Evolutionary conservation across 495 filamentous ascomycete genomes (phyloP).

Genomic region (Apiosordaria backusii): DNA sequence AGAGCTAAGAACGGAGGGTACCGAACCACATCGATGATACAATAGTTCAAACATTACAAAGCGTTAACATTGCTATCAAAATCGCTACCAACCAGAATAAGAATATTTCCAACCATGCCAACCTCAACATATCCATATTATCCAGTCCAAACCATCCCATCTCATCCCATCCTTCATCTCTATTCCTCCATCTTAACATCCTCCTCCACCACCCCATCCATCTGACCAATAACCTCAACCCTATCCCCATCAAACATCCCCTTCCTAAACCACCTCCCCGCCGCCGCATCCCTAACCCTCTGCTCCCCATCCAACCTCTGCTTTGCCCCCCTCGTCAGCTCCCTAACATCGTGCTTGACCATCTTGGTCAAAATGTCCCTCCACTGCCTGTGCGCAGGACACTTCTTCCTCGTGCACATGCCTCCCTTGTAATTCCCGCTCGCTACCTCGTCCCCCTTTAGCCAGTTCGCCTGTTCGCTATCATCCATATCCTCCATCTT

Average conservation of each 20-base stretch:
- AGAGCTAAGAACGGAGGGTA: too few species aligned
- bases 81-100: not conserved
- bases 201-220: constrained; percentile 14
- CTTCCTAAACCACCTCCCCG: constrained; percentile 30
- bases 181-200: not conserved
- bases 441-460: constrained; percentile 23
- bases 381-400: constrained; percentile 47
- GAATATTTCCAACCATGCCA: not conserved
- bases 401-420: constrained; percentile 49
- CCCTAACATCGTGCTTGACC: constrained; percentile 42
- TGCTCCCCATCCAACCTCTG: constrained; percentile 42
- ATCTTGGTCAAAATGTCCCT: constrained; percentile 39
- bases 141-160: too few species aligned
- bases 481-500: constrained; percentile 27
- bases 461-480: not conserved
- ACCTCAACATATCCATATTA: not conserved
- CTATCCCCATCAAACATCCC: constrained; percentile 5
- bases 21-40: too few species aligned
- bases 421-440: constrained; percentile 24
- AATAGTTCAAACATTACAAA: not conserved
- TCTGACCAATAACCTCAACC: constrained; percentile 28
- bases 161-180: too few species aligned
- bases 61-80: not conserved
- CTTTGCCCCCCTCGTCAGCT: constrained; percentile 42
- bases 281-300: constrained; percentile 37